phyloP scores from a whole-genome alignment of 177 flowering plant genomes.

The Vitis hybrid region DNA sequence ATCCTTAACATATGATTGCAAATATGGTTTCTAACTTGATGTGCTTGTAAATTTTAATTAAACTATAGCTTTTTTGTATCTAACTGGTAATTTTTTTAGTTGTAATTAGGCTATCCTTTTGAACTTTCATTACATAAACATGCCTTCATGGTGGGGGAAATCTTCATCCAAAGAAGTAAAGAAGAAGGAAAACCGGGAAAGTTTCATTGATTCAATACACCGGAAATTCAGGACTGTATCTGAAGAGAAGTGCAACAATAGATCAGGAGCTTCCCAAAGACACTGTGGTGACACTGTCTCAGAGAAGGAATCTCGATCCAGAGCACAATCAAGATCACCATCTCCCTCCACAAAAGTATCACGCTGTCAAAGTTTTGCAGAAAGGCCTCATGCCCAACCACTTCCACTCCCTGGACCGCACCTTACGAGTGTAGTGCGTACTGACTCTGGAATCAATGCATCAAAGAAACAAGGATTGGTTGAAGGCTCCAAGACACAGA shows the following conservation, averaged over 20 bases:
- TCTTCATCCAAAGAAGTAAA: conserved; percentile 81
- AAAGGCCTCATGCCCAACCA: conserved; percentile 77
- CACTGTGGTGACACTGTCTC: conserved; percentile 53
- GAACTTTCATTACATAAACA: conserved; percentile 16
- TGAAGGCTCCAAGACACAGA: conserved; percentile 41
- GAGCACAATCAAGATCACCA: conserved; percentile 68
- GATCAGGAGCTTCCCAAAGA: conserved; percentile 57
- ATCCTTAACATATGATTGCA: not conserved
- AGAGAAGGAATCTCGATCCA: conserved; percentile 61
- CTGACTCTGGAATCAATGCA: conserved; percentile 58
- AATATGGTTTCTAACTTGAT: not conserved
- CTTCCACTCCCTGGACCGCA: conserved; percentile 75
- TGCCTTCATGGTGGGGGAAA: conserved; percentile 94
- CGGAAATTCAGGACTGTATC: conserved; percentile 58
- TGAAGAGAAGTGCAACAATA: conserved; percentile 50
- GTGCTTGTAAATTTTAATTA: conserved; percentile 4
- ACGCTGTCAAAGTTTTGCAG: conserved; percentile 90
- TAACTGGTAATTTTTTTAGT: too few relatives aligned
- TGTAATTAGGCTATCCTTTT: too few relatives aligned
- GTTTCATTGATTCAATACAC: conserved; percentile 67
- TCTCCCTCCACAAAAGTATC: conserved; percentile 75
- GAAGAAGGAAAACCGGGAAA: conserved; percentile 71
- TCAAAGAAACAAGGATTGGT: conserved; percentile 44
- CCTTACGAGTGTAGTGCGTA: conserved; percentile 43
- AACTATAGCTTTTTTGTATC: too few relatives aligned